Evolutionary conservation across 164 flowering plant species (phyloP).

Genomic region (Sextonia rubra): DNA sequence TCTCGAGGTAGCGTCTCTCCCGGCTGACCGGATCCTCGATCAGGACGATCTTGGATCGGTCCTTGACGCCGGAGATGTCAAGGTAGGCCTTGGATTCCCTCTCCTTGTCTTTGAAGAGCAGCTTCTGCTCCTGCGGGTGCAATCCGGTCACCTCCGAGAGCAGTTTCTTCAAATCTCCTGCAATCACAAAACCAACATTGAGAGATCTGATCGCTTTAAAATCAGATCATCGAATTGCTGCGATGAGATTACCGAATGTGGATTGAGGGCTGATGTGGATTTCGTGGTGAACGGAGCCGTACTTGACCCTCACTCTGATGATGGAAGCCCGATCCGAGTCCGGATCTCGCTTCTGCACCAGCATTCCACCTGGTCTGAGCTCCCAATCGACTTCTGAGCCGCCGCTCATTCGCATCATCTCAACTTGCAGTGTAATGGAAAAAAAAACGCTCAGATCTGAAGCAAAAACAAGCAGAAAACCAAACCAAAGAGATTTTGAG

Average conservation of each 20-base stretch:
- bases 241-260: slow-evolving; percentile 77
- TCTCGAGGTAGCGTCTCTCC: slow-evolving; percentile 68
- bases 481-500: background rate
- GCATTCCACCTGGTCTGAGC: slow-evolving; percentile 93
- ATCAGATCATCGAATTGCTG: background rate
- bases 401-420: slow-evolving; percentile 76
- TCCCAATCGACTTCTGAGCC: slow-evolving; percentile 67
- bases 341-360: slow-evolving; percentile 73
- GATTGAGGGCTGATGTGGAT: slow-evolving; percentile 75
- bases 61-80: slow-evolving; percentile 72
- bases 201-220: too few species aligned
- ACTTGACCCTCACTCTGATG: slow-evolving; percentile 74
- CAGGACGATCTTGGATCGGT: slow-evolving; percentile 67
- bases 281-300: slow-evolving; percentile 65
- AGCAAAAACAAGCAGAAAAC: too few species aligned
- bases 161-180: slow-evolving; percentile 94
- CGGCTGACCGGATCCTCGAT: slow-evolving; percentile 72
- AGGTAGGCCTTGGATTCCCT: slow-evolving; percentile 67
- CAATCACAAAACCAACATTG: slow-evolving; percentile 9
- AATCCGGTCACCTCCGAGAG: slow-evolving; percentile 67
- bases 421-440: too few species aligned
- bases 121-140: slow-evolving; percentile 78
- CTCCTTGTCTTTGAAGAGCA: slow-evolving; percentile 76
- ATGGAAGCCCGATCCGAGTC: slow-evolving; percentile 64
- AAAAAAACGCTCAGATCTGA: too few species aligned